A percentile compares a stretch with the other conserved stretches of the same genome.
Conservation (phyloP, 257 asterid genomes). For the Nicotiana paniculata region DNA sequence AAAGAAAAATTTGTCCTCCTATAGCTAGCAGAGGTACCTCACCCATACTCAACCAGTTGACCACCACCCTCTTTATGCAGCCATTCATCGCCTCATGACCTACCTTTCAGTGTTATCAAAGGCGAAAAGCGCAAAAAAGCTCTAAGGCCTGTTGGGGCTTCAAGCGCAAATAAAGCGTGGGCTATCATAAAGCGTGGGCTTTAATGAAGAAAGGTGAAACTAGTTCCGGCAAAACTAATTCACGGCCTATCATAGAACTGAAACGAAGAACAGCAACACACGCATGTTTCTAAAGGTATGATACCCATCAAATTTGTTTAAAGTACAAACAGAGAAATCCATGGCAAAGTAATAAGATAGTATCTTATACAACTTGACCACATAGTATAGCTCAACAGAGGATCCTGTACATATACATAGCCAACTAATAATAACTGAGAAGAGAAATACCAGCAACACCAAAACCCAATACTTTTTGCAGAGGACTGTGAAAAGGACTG, state of each 20-base stretch:
- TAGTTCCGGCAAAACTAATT: neutral
- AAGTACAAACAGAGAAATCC: neutral
- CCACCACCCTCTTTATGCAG: neutral
- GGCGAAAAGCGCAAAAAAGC: too few species aligned
- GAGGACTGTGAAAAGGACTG: too few species aligned
- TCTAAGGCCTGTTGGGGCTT: too few species aligned
- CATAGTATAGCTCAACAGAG: neutral
- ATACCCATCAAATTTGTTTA: neutral
- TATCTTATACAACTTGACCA: neutral
- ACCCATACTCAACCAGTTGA: too few species aligned
- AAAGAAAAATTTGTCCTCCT: neutral
- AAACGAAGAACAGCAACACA: neutral
- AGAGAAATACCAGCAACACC: neutral
- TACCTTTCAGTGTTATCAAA: neutral
- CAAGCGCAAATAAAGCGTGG: too few species aligned
- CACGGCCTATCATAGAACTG: neutral
- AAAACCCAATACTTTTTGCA: neutral
- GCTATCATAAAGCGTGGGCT: too few species aligned
- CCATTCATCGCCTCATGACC: neutral
- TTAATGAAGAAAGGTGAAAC: neutral
- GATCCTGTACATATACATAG: neutral
- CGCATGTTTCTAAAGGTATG: neutral
- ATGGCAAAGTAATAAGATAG: neutral
- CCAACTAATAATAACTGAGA: neutral
- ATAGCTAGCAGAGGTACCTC: conserved; percentile 1